Evolutionary conservation across 2,329 filamentous ascomycete genomes (phyloP), one percentile per base, ranked within the genome.

Genomic region (Aspergillus sp.): DNA sequence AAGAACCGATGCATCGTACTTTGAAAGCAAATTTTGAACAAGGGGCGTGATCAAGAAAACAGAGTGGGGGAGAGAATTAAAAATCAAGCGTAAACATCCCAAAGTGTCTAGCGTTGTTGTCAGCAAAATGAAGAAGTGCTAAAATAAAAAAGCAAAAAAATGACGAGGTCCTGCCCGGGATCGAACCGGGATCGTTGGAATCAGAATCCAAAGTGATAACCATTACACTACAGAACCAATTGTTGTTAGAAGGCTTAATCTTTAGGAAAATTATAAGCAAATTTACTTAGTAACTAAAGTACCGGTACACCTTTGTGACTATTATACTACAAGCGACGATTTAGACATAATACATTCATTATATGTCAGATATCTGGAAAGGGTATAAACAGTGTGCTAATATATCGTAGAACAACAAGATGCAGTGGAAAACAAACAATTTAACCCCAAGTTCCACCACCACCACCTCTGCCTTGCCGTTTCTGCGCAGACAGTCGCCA

Each of bases 401-500:
- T 27, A 15, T 43, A 32, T 38, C 43, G 7, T 38, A 45, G n/a
- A 45, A 32, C 3, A n/a, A 13, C 9, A 38, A 53, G 57, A 47
- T 52, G 3, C 32, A 27, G 39, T 7, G 33, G 38, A 44, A 44
- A 48, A 13, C 20, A 44, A 49, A 20, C 50, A 35, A 48, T 53
- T 66, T 55, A 76, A 56, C 73, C 93, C 93, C 93, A 98, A 7
- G 93, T 98, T 3, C 91, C 91, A 61, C 91, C 91, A 47, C 88
- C 85, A 44, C 89, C 93, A 50, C 88, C 86, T 56, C 91, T 80
- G 4, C 90, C 91, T 43, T 86, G 85, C 64, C 85, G 85, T 62
- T 84, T 83, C 76, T 98, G 93, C 10, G 91, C 87, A 59, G 85
- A 90, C 51, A 98, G 71, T 53, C 93, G 80, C 93, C 93, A 98